Evolutionary conservation across 805 yeast species (phyloP), one percentile per base, ranked within the genome.

Genomic region (Saturnispora bothae): DNA sequence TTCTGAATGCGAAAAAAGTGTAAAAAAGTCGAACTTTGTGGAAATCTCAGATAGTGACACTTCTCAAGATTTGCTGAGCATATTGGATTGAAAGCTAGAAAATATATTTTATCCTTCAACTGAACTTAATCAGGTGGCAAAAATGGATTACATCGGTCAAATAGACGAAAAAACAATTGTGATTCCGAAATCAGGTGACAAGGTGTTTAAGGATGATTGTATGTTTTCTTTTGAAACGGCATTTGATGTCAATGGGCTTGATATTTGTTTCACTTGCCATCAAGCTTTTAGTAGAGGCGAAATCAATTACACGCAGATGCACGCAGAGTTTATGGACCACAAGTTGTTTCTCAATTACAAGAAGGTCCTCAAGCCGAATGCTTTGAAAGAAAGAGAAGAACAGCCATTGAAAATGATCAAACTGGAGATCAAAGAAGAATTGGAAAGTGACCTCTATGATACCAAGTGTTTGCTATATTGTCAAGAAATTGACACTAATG

Each of bases 131-230:
- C 12, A 15, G 28, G 37, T 33, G 37, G 33, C 41, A 23, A 38
- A 32, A 6, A 27, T 47, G 31, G 49, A 52, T 4, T 47, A 50
- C 18, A 33, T 53, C 6, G 34, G 40, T 8, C 25, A 21, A 2
- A 17, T 52, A 5, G 48, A 51, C 28, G 27, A 45, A n/a, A 9
- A 30, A 6, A 27, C 33, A 1, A 31, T 57, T 9, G 27, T 31
- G 5, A 41, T 49, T 4, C 63, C 63, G 4, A 39, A 47, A 3
- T 39, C 61, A 22, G 59, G 63, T 3, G 43, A 58, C 18, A 63
- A 67, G 3, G 73, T 88, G 14, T 78, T 75, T 51, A 88, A 84
- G 53, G 96, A 89, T 61, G 96, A 86, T 47, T 88, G 96, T 54
- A 81, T 82, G 63, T 89, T 73, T 59, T 80, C 88, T 38, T 89